A percentile compares a stretch with the other conserved stretches of the same genome.
Conservation (phyloP, 495 filamentous ascomycete species). For the Letharia columbiana region DNA sequence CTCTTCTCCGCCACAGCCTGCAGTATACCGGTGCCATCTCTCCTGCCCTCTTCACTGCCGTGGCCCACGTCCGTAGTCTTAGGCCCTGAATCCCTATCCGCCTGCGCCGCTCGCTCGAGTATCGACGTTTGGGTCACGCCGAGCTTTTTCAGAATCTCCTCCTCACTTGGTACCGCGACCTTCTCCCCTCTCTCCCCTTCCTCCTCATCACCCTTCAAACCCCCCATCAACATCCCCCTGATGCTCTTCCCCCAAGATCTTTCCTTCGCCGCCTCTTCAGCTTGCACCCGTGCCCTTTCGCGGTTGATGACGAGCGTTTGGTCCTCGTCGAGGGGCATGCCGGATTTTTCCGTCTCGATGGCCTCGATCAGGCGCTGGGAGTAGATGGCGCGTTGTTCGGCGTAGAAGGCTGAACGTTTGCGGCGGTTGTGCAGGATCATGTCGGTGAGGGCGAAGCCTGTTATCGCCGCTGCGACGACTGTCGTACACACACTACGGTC, state of each 20-base stretch:
- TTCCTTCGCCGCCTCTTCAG: conserved; percentile 37
- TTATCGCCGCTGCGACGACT: conserved; percentile 67
- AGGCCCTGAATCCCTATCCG: background rate
- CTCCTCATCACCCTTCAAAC: conserved; percentile 43
- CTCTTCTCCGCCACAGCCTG: conserved; percentile 11
- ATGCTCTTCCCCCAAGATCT: conserved; percentile 30
- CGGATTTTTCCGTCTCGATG: conserved; percentile 50
- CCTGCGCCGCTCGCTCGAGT: conserved; percentile 4
- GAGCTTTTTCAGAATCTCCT: conserved; percentile 15
- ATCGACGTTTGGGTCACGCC: conserved; percentile 17
- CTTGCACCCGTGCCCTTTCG: conserved; percentile 46
- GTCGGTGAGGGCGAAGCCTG: conserved; percentile 72
- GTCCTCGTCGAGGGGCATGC: conserved; percentile 22
- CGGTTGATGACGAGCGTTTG: conserved; percentile 46
- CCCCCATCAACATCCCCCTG: conserved; percentile 35
- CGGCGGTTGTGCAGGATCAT: conserved; percentile 81
- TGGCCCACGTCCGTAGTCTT: background rate
- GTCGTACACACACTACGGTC: background rate
- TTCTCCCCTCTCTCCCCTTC: conserved; percentile 23
- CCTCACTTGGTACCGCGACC: conserved; percentile 28
- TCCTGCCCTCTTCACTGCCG: background rate
- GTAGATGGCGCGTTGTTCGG: conserved; percentile 51
- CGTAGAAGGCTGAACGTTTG: conserved; percentile 57
- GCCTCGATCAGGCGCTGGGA: conserved; percentile 53
- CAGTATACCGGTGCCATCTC: conserved; percentile 6